A percentile compares a stretch with the other conserved stretches of the same genome.
Conservation (phyloP, 1,284 basidiomycete genomes). For the Peniophora sp. region DNA sequence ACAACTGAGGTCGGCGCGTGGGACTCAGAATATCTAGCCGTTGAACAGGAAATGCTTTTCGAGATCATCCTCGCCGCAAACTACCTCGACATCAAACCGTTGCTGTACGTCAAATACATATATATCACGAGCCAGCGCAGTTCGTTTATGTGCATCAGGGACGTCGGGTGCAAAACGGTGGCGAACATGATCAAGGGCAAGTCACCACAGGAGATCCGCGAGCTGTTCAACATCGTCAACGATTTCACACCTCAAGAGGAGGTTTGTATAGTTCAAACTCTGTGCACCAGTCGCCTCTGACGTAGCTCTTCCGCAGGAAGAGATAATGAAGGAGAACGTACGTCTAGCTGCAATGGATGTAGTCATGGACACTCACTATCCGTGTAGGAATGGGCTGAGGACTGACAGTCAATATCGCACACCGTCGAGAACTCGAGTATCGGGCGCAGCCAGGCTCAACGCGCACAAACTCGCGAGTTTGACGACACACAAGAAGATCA, state of each 20-base stretch:
- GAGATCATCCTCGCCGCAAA: slow-evolving; percentile 99
- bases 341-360: slow-evolving; percentile 21
- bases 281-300: slow-evolving; percentile 3
- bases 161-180: slow-evolving; percentile 99
- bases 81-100: slow-evolving; percentile 99
- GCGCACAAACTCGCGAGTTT: too few species aligned
- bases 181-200: slow-evolving; percentile 99
- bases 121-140: not conserved
- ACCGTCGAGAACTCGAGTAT: too few species aligned
- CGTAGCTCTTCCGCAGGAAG: slow-evolving; percentile 49
- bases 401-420: too few species aligned
- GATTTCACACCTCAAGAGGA: slow-evolving; percentile 99
- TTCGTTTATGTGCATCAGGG: slow-evolving; percentile 41
- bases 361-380: slow-evolving; percentile 3
- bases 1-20: slow-evolving; percentile 98
- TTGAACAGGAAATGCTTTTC: slow-evolving; percentile 96
- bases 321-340: slow-evolving; percentile 99
- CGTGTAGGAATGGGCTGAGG: slow-evolving; percentile 81
- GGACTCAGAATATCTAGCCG: slow-evolving; percentile 97
- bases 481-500: too few species aligned
- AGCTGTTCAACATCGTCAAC: slow-evolving; percentile 96
- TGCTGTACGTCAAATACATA: slow-evolving; percentile 62
- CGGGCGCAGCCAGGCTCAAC: too few species aligned
- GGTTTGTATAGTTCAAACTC: slow-evolving; percentile 33
- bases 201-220: slow-evolving; percentile 93